These are phyloP conservation scores for Vitis cinerea DNA, from an alignment of 164 flowering plant genomes.

Conservation along the genomic window DNA sequence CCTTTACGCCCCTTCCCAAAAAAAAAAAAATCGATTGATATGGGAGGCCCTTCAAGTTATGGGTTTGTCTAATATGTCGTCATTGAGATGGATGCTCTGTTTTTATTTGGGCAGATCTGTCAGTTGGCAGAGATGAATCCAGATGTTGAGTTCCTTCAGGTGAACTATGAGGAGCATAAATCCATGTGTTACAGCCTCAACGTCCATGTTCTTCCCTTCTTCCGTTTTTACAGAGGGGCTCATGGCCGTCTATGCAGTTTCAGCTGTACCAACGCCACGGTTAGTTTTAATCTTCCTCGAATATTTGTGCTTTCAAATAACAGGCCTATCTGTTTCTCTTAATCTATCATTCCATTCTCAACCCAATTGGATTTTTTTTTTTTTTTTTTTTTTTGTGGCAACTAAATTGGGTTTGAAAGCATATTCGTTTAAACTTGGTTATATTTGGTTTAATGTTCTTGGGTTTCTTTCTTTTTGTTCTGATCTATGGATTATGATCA, in stretches of 20 bases:
- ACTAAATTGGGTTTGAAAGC: not conserved
- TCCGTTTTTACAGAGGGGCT: slow-evolving; percentile 84
- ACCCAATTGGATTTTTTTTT: not conserved
- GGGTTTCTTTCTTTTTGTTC: too few relatives aligned
- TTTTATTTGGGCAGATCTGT: slow-evolving; percentile 49
- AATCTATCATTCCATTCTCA: too few relatives aligned
- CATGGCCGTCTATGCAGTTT: slow-evolving; percentile 88
- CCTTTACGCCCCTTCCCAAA: too few relatives aligned
- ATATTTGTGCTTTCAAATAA: not conserved
- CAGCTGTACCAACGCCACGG: slow-evolving; percentile 93
- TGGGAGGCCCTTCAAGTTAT: too few relatives aligned
- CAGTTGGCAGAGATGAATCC: slow-evolving; percentile 82
- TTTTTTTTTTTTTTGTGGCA: not conserved
- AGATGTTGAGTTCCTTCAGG: slow-evolving; percentile 68
- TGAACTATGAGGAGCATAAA: slow-evolving; percentile 81
- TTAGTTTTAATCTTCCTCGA: slow-evolving; percentile 26
- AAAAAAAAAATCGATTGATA: too few relatives aligned
- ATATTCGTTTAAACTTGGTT: too few relatives aligned
- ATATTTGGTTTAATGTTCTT: too few relatives aligned
- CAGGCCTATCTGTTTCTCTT: too few relatives aligned
- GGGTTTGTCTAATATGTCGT: too few relatives aligned
- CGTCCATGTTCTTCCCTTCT: slow-evolving; percentile 90
- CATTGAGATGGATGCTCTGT: not conserved
- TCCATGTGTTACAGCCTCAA: slow-evolving; percentile 83
- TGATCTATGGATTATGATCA: not conserved